Base-by-base conservation (phyloP, 305 asterid genomes). In the Solanum hybrid region DNA sequence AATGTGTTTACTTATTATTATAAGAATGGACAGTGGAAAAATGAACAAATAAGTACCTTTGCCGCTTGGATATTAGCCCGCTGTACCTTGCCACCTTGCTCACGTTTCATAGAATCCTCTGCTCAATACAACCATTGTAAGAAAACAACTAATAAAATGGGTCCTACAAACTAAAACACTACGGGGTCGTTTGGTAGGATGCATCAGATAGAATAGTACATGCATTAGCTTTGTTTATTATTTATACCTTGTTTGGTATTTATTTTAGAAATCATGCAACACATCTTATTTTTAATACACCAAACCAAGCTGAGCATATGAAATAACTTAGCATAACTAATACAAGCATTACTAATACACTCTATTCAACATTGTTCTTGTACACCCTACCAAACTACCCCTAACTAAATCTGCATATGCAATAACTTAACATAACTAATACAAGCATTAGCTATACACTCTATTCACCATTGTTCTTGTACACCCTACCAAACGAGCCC, bases 81-180 rank as follows among this genome's bases (percentile, higher is more conserved):
- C 66, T 92, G 95, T 79, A 92, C 95, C 90, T 93, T 93, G 85
- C 88, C 89, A 46, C 94, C 94, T n/a, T 94, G 92, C 86, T 93
- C 95, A 4, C 93, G 93, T 87, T 92, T 93, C 90, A 93, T 78
- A 40, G 94, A 90, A 91, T 93, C 95, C 91, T 93, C 93, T 93
- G 95, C 90, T 84, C 92, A 89, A 84, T 69, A 69, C 12, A 73
- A 38, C 37, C 60, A 87, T 77, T 14, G 26, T 76, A 84, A 76
- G 37, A 82, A 71, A 72, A 17, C 24, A 32, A 73, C 35, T 78
- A 60, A 31, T 9, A 66, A 75, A 42, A 56, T 87, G 31, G n/a
- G 69, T 81, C 51, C 35, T n/a, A 26, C 3, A 64, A 89, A 71
- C 40, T 10, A 71, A 29, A 81, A 38, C 77, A 60, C 34, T n/a